Evolutionary conservation across 2,329 filamentous ascomycete genomes (phyloP), one percentile per base, ranked within the genome.

Genomic region (Trichoderma brevicompactum): DNA sequence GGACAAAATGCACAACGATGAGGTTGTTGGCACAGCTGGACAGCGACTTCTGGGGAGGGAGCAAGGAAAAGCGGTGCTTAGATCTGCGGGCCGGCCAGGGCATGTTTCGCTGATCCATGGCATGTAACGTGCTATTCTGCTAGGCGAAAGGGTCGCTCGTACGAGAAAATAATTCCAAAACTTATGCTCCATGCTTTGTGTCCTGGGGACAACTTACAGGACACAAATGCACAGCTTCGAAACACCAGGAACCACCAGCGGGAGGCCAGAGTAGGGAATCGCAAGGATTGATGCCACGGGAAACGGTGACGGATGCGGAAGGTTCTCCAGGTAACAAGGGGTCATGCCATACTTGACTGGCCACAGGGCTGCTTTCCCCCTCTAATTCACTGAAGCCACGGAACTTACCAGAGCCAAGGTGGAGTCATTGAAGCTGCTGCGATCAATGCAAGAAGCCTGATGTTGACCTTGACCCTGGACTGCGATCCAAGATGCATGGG

Each of bases 261-360:
- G 44, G 19, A 44, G 40, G 28, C 40, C 40, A 34, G 54, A 44
- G 41, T 36, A 23, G 54, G 19, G 28, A 17, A 63, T 63, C 49
- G 17, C 38, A 28, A 52, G 49, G 53, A 34, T 40, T 41, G 28
- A 32, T 17, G 23, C 32, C 52, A 38, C 61, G 64, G 64, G 49
- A 61, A 54, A 61, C 17, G 48, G 36, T 43, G 50, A 65, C 64
- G 56, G 64, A 65, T 65, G 34, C 13, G 56, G 64, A 60, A 65
- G 64, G 64, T 65, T 59, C 41, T 28, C 49, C 41, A 65, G 19
- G 13, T 15, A 36, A 6, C 54, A 44, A 50, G 62, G 53, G 38
- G 44, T 38, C 13, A 15, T 56, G 43, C 23, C 61, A 15, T 55
- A 28, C 13, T 50, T 46, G 61, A 48, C 52, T 32, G 50, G 52